Evolutionary conservation across 495 filamentous ascomycete genomes (phyloP), one percentile per base, ranked within the genome.

Genomic region (Pseudevernia furfuracea): DNA sequence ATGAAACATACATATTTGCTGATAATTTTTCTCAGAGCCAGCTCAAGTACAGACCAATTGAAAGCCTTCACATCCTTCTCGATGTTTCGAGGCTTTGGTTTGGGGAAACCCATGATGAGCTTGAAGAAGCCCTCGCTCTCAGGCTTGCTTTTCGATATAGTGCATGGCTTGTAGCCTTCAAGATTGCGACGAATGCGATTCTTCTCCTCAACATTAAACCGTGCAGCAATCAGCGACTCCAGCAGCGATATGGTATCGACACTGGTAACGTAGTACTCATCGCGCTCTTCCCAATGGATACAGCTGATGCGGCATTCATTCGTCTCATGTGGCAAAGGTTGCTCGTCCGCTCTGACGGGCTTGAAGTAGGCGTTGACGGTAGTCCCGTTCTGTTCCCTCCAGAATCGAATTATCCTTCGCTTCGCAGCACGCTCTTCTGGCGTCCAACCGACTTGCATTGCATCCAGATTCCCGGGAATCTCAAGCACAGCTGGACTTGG

Each of bases 1-100:
- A 48, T 19, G 30, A 17, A n/a, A 84, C 88, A 81, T 76, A 89
- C 89, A 76, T 97, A 98, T 92, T 98, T 98, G 66, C 89, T 87
- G 73, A 97, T 95, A 71, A 97, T 96, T 78, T 98, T 98, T 81
- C 91, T 94, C 61, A 98, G 77, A 0, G 94, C 92, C 52, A 83
- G 81, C 17, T 79, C 80, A 17, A 98, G 77, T 58, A 89, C 88
- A 71, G 87, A 90, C 95, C 94, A 98, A 15, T 90, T 86, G 72
- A 97, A 98, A 9, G 97, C 94, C 75, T 98, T 98, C 69, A 98
- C 90, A 70, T 96, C 92, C 76, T 98, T 98, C 79, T 97, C 94
- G 68, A 98, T 98, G 69, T 96, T 96, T 48, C 94, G 82, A 9
- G 94, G 95, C 78, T 97, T 97, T 3, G 95, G 95, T 32, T 85